Evolutionary conservation across 2,329 filamentous ascomycete genomes (phyloP).

Genomic region (Tolypocladium tropicale): DNA sequence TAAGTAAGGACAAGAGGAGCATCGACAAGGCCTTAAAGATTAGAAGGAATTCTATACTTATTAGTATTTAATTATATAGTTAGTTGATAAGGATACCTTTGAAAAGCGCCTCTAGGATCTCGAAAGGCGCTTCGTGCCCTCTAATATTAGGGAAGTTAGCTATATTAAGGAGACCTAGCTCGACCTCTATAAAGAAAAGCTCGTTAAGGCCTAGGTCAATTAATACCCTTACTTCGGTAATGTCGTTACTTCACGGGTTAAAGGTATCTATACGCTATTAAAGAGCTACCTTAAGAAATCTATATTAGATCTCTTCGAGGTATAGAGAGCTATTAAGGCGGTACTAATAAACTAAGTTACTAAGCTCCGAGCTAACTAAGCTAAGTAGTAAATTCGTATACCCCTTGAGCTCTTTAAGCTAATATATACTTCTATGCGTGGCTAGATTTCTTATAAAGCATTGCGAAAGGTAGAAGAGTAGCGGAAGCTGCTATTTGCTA

Average conservation of each 20-base stretch:
- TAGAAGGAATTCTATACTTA: slow-evolving; percentile 10
- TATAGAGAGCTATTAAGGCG: slow-evolving; percentile 7
- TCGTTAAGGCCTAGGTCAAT: slow-evolving; percentile 11
- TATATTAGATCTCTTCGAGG: slow-evolving; percentile 9
- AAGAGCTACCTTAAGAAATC: slow-evolving; percentile 8
- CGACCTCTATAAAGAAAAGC: slow-evolving; percentile 10
- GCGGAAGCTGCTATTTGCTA: not conserved
- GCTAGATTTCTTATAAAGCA: not conserved
- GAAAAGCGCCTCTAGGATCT: slow-evolving; percentile 4
- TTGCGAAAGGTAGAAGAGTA: not conserved
- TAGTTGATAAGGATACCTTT: slow-evolving; percentile 5
- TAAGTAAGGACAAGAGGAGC: not conserved
- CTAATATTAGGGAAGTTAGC: too few species aligned
- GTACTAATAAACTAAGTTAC: too few species aligned
- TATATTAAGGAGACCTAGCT: slow-evolving; percentile 5
- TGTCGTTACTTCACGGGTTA: slow-evolving; percentile 6
- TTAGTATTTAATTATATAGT: slow-evolving; percentile 10
- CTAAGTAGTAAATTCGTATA: too few species aligned
- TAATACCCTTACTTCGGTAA: slow-evolving; percentile 8
- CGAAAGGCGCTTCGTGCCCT: too few species aligned
- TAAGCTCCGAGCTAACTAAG: too few species aligned
- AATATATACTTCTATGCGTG: too few species aligned
- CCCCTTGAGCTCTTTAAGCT: too few species aligned
- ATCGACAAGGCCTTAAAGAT: not conserved
- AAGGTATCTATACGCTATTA: slow-evolving; percentile 8